Evolutionary conservation across 176 grass and related monocot genomes (phyloP), one percentile per base, ranked within the genome.

Genomic region (Cenchrus purpureus): DNA sequence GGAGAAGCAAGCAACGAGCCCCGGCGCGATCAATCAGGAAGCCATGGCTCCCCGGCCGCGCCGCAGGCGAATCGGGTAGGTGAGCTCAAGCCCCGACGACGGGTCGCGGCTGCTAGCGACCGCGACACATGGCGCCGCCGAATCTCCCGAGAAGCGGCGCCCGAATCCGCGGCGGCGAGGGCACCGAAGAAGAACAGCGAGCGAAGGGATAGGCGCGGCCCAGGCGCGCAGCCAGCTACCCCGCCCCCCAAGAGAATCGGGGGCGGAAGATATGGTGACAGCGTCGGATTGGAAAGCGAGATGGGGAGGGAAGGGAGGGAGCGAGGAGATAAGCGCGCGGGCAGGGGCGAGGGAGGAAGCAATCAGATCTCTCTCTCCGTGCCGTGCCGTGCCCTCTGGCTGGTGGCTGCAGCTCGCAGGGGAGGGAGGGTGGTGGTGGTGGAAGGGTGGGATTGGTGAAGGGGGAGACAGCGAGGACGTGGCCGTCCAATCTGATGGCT

Each of bases 391-490:
- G 5, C 62, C 12, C 28, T 32, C 29, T 65, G n/a, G 37, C 37
- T 40, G 37, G 37, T 20, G 9, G 59, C n/a, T 61, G 59, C 59
- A 61, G 58, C 55, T 14, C 48, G 2, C 7, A 6, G 5, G 48
- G 9, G 0, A 11, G 56, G 17, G 20, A 1, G 17, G 55, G 5
- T 17, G 54, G 16, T 37, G 60, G 37, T 1, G 67, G 54, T 10
- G 79, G 58, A 25, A 10, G 19, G 58, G 58, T 22, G 19, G 22
- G 80, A 86, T 69, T 58, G 82, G 76, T 68, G 51, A 50, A 20
- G 29, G 17, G 25, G 63, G 14, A 57, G 60, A 68, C 70, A 43
- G 6, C 50, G 10, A 19, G 54, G 86, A 91, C 87, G 86, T 86
- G 81, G 68, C 77, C 22, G 28, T 68, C 85, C 79, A 59, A 53